phyloP scores from a whole-genome alignment of 2,329 filamentous ascomycete species.

The Cladosporium oxysporum region DNA sequence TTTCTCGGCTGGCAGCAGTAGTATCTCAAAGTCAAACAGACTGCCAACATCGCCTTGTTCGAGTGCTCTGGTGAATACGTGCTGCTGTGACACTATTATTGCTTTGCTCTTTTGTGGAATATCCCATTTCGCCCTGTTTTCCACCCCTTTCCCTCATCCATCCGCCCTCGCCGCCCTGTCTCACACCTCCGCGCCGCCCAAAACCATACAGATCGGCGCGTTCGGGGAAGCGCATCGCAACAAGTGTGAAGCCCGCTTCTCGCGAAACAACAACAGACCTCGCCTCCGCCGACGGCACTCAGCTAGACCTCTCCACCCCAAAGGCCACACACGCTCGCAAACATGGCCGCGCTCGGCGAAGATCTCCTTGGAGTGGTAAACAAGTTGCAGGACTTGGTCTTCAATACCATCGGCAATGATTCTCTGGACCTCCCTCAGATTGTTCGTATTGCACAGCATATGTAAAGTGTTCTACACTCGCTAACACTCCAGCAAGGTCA shows the following conservation, averaged over 20 bases:
- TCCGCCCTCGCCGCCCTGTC: conserved; percentile 14
- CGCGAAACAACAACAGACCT: not conserved
- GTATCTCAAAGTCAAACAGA: not conserved
- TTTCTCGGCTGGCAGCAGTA: not conserved
- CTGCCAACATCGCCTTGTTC: not conserved
- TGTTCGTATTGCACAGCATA: conserved; percentile 61
- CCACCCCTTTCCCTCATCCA: conserved; percentile 7
- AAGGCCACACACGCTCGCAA: conserved; percentile 5
- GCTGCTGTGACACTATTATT: not conserved
- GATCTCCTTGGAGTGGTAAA: conserved; percentile 95
- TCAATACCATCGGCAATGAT: conserved; percentile 99
- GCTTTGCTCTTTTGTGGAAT: not conserved
- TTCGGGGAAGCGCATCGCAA: conserved; percentile 15
- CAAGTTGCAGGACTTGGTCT: conserved; percentile 96
- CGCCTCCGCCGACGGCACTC: not conserved
- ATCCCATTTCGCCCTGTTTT: not conserved
- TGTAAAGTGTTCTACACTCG: conserved; percentile 1
- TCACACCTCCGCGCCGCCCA: conserved; percentile 16
- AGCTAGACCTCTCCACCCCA: not conserved
- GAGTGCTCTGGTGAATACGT: not conserved
- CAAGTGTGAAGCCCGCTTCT: conserved; percentile 13
- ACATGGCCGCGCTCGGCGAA: conserved; percentile 92
- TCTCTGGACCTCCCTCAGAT: conserved; percentile 97
- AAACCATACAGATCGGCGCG: conserved; percentile 14
- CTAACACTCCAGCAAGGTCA: conserved; percentile 64